Evolutionary conservation across 768 basidiomycete species (phyloP), one percentile per base, ranked within the genome.

Genomic region (Heimioporus sp.): DNA sequence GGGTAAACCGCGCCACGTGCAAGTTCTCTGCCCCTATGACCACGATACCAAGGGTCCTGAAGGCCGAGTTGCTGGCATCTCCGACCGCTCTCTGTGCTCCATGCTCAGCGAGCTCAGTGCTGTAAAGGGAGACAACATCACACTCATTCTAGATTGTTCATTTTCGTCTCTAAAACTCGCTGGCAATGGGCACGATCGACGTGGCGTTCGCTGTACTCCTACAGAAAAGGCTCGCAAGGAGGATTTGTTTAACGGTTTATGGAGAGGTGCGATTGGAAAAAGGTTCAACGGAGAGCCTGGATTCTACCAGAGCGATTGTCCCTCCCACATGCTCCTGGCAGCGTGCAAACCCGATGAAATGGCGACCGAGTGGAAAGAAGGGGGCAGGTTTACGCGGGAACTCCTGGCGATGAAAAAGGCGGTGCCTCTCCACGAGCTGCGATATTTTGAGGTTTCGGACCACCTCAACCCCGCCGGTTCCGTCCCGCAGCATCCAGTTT

Each of bases 111-210:
- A 85, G 47, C 76, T 88, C 37, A 70, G 75, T 16, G 66, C 68
- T 21, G 70, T 68, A 41, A 88, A 87, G 58, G 86, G 86, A 30
- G 73, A 87, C 64, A 88, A 88, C 53, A 80, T 88, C 65, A 83
- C 85, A 1, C 65, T 87, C 51, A 75, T 87, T 49, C 71, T 87
- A 20, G 86, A 87, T 65, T 77, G 80, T 57, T 86, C 82, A 58
- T 86, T 86, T 68, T 74, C 79, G 10, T 66, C 68, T 7, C 70
- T 77, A 12, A 59, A 65, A 17, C 70, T 73, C 43, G 68, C 72
- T 16, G 64, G 66, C 32, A 71, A 74, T 15, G 61, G 67, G n/a
- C 73, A 73, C 28, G 71, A 77, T 53, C 76, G 82, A 30, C 75
- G 72, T 35, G 69, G 72, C 48, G 74, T 76, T 46, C 81, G 86